Conservation (phyloP, 208 protist species). For the Acanthamoeba healyi region DNA sequence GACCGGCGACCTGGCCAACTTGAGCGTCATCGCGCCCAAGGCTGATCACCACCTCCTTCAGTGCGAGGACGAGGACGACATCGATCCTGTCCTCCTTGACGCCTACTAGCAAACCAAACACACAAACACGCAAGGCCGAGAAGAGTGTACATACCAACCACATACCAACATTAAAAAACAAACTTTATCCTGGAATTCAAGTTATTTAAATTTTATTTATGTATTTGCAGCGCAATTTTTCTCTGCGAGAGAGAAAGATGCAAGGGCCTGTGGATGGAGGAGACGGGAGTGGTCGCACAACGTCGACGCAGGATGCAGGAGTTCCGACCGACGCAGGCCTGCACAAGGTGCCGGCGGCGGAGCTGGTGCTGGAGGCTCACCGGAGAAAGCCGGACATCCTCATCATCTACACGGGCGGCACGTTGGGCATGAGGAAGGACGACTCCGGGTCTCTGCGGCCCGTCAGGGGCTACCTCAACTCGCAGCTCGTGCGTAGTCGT, state of each 20-base stretch:
- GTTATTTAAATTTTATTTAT: no score
- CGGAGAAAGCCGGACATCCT: constrained; percentile 16
- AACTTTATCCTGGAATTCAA: no score
- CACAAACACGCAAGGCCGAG: no score
- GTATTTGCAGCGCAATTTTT: no score
- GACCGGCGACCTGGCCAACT: constrained; percentile 28
- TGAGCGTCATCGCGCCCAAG: constrained; percentile 41
- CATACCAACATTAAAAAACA: neutral
- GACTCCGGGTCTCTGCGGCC: neutral
- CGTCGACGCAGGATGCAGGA: neutral
- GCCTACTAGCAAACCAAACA: neutral
- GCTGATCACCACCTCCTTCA: neutral
- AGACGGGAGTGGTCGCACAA: no score
- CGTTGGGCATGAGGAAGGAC: constrained; percentile 23
- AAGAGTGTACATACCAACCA: neutral
- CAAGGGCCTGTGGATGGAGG: neutral
- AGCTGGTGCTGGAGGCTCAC: neutral
- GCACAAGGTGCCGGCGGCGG: neutral
- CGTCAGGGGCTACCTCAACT: constrained; percentile 20
- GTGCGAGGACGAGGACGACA: neutral
- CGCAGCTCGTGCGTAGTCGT: neutral
- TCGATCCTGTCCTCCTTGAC: neutral
- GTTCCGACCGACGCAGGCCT: neutral
- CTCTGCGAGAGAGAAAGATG: no score
- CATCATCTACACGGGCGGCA: constrained; percentile 61